Evolutionary conservation across 805 yeast species (phyloP), one percentile per base, ranked within the genome.

Genomic region (Blastobotrys peoriensis): DNA sequence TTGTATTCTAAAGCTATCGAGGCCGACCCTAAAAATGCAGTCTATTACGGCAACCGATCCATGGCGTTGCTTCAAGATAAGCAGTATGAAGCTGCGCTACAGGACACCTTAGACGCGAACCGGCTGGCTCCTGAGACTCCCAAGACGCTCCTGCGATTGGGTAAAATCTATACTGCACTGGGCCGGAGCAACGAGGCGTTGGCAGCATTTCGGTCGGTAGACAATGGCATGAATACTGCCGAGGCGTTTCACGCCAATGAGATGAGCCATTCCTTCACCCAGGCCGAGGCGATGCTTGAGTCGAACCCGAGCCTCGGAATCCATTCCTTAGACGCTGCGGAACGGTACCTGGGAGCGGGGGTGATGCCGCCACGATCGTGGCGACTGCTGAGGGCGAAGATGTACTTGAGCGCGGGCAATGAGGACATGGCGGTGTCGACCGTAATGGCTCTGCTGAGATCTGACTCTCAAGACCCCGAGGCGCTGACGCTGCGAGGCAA

Each of bases 401-500:
- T 64, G 5, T 48, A 56, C 20, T 39, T 59, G 6, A 51, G 43
- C 9, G 47, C 56, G 10, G 65, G 65, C 15, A 60, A 64, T 19
- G 38, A 48, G 6, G 69, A 66, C 33, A 59, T 52, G 38, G 73
- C 73, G 0, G 63, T 66, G 23, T 54, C 66, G 5, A 28, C 60
- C 1, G 70, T 66, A 2, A 58, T 66, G 41, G 38, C 48, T 15
- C 53, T 68, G 38, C 56, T 68, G 36, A 62, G 73, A 22, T 48
- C 47, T 18, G 64, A 63, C 49, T 41, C 59, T 6, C 56, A 56
- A 30, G 67, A 70, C 37, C 65, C 71, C 9, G 69, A 65, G 21
- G 69, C 70, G 0, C 58, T 68, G 23, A 56, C 59, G 2, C 54
- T 69, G 33, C 61, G 73, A 3, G 73, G 70, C 6, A 48, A 53